Conservation (phyloP, 352 stramenopile genomes). For the Pythium angustatum region DNA sequence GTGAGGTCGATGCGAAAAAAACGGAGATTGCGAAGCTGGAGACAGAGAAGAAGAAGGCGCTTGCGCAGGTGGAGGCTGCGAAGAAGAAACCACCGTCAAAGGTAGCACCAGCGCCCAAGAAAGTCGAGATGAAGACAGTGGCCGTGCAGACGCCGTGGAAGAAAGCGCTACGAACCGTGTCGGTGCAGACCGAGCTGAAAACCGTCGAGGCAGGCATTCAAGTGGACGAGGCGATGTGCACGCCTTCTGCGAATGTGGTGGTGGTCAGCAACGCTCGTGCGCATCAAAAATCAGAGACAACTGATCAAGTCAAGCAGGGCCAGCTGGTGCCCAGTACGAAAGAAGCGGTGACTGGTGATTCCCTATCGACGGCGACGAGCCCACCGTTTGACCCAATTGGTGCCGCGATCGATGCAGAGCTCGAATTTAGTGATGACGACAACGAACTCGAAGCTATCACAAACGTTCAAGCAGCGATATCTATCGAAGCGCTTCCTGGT, state of each 20-base stretch:
- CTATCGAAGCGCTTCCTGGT: background rate
- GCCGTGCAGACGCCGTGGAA: conserved; percentile 32
- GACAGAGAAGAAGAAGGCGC: conserved; percentile 21
- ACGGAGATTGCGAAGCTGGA: conserved; percentile 27
- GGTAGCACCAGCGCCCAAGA: background rate
- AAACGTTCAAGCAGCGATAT: background rate
- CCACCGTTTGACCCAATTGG: conserved; percentile 28
- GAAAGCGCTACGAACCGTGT: conserved; percentile 14
- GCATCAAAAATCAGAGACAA: too few species aligned
- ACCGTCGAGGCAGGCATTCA: too few species aligned
- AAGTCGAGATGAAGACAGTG: conserved; percentile 7
- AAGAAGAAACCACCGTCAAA: conserved; percentile 17
- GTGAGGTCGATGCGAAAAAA: conserved; percentile 31
- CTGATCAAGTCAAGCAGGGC: too few species aligned
- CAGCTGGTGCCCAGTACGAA: background rate
- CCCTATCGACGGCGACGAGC: background rate
- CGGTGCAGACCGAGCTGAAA: conserved; percentile 25
- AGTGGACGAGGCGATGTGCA: too few species aligned
- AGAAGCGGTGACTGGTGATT: background rate
- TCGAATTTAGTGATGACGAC: conserved; percentile 31
- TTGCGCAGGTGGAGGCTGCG: conserved; percentile 12
- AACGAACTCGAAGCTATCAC: background rate
- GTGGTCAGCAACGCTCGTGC: too few species aligned
- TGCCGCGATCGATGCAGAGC: conserved; percentile 28
- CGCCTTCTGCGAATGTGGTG: too few species aligned